Conservation (phyloP, 108 stramenopile species). For the Stephanodiscus minutulus region DNA sequence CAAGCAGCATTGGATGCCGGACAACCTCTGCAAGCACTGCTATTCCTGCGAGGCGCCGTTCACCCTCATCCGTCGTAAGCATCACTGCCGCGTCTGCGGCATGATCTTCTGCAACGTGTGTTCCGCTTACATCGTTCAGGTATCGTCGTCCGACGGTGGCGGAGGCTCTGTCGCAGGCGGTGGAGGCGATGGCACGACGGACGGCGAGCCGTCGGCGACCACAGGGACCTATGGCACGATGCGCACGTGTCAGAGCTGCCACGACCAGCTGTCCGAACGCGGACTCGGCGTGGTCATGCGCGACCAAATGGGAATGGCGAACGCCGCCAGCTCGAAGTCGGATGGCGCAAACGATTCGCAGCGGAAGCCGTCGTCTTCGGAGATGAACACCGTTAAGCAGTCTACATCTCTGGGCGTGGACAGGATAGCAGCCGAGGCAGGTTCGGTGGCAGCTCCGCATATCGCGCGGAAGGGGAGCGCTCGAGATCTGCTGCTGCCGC, state of each 20-base stretch:
- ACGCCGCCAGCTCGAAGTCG: neutral
- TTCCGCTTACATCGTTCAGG: constrained; percentile 86
- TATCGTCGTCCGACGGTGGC: constrained; percentile 23
- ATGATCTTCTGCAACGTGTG: constrained; percentile 97
- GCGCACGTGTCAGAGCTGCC: constrained; percentile 77
- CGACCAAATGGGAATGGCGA: constrained; percentile 2
- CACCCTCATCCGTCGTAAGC: constrained; percentile 92
- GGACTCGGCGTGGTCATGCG: constrained; percentile 50
- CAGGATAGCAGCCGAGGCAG: neutral
- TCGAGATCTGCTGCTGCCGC: constrained; percentile 25
- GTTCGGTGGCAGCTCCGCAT: neutral
- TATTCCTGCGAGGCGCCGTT: constrained; percentile 92
- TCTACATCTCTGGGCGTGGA: constrained; percentile 1
- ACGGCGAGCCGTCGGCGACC: neutral
- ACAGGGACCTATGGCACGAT: constrained; percentile 45
- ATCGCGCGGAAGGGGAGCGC: neutral
- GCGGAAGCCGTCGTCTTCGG: neutral
- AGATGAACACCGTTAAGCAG: neutral
- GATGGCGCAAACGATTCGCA: constrained; percentile 15
- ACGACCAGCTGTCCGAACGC: constrained; percentile 66
- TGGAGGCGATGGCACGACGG: constrained; percentile 13
- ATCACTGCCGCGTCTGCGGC: constrained; percentile 98
- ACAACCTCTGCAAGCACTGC: constrained; percentile 91
- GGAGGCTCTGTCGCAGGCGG: neutral
- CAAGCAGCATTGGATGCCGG: constrained; percentile 92